Base-by-base conservation (phyloP, 257 asterid species). In the Nyctanthes arbortristis region DNA sequence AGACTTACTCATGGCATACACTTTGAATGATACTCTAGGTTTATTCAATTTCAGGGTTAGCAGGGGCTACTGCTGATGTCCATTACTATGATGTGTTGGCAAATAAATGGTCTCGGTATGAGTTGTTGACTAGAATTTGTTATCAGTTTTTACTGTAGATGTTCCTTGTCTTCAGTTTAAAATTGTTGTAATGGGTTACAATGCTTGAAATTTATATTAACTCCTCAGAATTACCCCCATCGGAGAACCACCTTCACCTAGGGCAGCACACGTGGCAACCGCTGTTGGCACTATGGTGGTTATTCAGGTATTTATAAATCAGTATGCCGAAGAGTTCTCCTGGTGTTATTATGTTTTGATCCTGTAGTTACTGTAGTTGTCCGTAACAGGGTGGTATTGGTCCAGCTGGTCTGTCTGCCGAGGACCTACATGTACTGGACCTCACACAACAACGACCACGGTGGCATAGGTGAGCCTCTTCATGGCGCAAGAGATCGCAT, bases 221-320 rank as follows among this genome's bases (percentile, higher is more conserved):
- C 68, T 68, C 27, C 68, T 62, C 85, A 93, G 99, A 76, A 68
- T 94, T 45, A 88, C 89, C 68, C 99, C 99, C 47, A 88, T 91
- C 79, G 99, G 99, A 65, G 99, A 94, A 82, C 98, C 99, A 72
- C 99, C 99, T 58, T 88, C 99, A 18, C 99, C 99, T 32, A 82
- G 99, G 79, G 99, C 99, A 80, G 99, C 99, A 77, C 99, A 94
- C 33, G 98, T 94, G 71, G 99, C 98, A 73, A 88, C 99, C 34
- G 96, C 99, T 34, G 99, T 94, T 59, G 99, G 99, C 70, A 94
- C 98, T 52, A 94, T 94, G 99, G 99, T 94, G 32, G 99, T 94
- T 77, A 89, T 94, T 77, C 99, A 94, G 98, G 99, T 94, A 65
- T 68, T 80, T 84, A 64, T 65, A 67, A 55, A 28, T 31, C 2